These are phyloP conservation scores for Graphilbum sp. DNA, from an alignment of 2,329 filamentous ascomycete genomes.

Conservation along the genomic window DNA sequence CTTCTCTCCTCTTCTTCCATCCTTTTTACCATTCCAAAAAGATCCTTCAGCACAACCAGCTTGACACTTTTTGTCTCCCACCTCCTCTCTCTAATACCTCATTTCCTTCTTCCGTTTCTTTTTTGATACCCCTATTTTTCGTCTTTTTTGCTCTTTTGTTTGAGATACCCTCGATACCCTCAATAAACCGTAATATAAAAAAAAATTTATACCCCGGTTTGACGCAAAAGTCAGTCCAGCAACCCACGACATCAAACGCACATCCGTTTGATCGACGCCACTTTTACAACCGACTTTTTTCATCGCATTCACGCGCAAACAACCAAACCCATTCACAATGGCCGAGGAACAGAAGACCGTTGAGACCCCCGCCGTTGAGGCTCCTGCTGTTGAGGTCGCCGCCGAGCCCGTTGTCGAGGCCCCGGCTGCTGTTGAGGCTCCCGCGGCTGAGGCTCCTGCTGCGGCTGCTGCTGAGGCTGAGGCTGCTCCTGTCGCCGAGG, in stretches of 20 bases:
- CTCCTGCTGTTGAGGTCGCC: constrained; percentile 15
- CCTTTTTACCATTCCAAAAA: constrained; percentile 4
- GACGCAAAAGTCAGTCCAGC: background rate
- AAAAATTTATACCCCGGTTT: constrained; percentile 4
- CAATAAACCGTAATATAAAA: constrained; percentile 3
- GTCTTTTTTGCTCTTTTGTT: constrained; percentile 20
- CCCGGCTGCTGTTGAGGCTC: constrained; percentile 15
- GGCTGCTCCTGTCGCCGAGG: too few relatives aligned
- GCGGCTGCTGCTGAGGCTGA: constrained; percentile 10
- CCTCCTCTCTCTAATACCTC: constrained; percentile 7
- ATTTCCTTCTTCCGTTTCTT: constrained; percentile 17
- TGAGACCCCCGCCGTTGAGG: constrained; percentile 32
- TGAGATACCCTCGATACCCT: constrained; percentile 10
- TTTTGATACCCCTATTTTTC: constrained; percentile 16
- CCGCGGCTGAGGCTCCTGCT: constrained; percentile 16
- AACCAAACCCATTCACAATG: too few relatives aligned
- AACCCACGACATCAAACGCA: constrained; percentile 6
- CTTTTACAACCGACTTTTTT: too few relatives aligned
- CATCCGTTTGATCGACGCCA: background rate
- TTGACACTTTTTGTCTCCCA: constrained; percentile 6
- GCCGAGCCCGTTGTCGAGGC: constrained; percentile 6
- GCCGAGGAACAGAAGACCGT: constrained; percentile 53
- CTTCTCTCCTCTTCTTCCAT: constrained; percentile 5
- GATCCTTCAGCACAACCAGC: constrained; percentile 3
- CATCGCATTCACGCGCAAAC: too few relatives aligned